Evolutionary conservation across 345 rosid genomes (phyloP).

Genomic region (Eucalyptus pauciflora): DNA sequence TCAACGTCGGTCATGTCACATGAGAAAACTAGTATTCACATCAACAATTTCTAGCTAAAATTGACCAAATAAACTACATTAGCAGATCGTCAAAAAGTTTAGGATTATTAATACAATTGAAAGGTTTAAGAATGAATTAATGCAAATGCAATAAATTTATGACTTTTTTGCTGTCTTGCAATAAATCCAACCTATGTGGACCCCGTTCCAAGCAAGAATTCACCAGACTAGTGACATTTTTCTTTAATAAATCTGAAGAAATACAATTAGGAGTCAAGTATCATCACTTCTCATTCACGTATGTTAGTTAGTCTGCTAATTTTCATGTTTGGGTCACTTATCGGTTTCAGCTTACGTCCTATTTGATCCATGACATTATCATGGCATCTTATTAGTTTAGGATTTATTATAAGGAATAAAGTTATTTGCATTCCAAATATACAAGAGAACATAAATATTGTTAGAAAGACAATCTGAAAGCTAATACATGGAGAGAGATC

Average conservation of each 20-base stretch:
- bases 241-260: background rate
- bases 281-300: background rate
- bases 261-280: background rate
- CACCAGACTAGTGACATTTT: background rate
- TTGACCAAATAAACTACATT: fast-evolving
- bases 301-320: background rate
- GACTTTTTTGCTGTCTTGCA: background rate
- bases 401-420: background rate
- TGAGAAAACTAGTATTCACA: fast-evolving
- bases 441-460: background rate
- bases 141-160: fast-evolving
- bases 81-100: no score
- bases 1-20: fast-evolving
- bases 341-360: background rate
- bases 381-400: background rate
- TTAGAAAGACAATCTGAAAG: background rate
- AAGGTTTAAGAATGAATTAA: fast-evolving
- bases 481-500: background rate
- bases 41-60: fast-evolving
- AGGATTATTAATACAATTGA: background rate
- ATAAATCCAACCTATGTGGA: background rate
- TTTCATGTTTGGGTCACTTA: background rate
- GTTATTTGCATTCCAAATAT: background rate
- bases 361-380: background rate
- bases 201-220: background rate